phyloP scores from a whole-genome alignment of 805 yeast genomes.

The Metschnikowia colocasiae region DNA sequence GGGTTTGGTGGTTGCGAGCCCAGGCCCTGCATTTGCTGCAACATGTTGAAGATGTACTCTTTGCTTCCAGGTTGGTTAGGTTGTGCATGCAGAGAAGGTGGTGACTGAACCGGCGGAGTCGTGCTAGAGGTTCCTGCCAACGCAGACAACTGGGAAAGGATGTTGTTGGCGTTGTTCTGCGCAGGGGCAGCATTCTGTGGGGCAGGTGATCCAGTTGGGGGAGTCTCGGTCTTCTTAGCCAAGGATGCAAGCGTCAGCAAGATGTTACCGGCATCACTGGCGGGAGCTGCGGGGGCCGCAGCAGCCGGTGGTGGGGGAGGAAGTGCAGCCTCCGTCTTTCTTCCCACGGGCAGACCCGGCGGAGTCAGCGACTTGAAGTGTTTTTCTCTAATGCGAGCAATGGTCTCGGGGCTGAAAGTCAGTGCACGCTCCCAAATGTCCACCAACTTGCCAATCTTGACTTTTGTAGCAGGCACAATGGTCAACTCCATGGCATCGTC shows the following conservation, averaged over 20 bases:
- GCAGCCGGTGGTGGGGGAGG: slow-evolving; percentile 8
- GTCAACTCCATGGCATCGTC: slow-evolving; percentile 59
- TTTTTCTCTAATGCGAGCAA: slow-evolving; percentile 54
- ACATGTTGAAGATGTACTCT: slow-evolving; percentile 46
- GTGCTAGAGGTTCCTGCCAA: slow-evolving; percentile 24
- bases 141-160: slow-evolving; percentile 43
- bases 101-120: slow-evolving; percentile 12
- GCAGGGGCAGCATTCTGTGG: slow-evolving; percentile 14
- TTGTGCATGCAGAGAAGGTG: slow-evolving; percentile 13
- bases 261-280: slow-evolving; percentile 53
- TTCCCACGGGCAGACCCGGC: slow-evolving; percentile 54
- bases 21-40: slow-evolving; percentile 46
- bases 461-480: slow-evolving; percentile 50
- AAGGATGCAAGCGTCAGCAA: slow-evolving; percentile 67
- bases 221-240: slow-evolving; percentile 42
- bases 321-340: slow-evolving; percentile 5
- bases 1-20: slow-evolving; percentile 2
- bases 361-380: slow-evolving; percentile 68
- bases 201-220: slow-evolving; percentile 27
- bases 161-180: slow-evolving; percentile 31
- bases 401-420: slow-evolving; percentile 60
- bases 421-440: slow-evolving; percentile 90
- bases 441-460: slow-evolving; percentile 76
- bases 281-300: slow-evolving; percentile 9
- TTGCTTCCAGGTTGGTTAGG: slow-evolving; percentile 24